Conservation (phyloP, 768 basidiomycete genomes). For the Russula ochroleuca region DNA sequence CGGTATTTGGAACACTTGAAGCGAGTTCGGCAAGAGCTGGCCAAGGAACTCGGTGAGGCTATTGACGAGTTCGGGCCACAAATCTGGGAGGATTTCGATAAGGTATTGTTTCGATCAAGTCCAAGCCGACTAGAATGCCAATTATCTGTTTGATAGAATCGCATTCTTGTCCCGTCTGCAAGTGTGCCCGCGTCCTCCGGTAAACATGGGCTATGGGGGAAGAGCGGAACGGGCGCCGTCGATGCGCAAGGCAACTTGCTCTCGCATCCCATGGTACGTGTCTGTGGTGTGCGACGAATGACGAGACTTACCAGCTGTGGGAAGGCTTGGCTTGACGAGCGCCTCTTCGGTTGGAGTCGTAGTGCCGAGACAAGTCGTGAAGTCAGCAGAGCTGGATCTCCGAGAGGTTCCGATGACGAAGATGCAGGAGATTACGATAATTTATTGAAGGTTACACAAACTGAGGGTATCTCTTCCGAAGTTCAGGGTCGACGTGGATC, state of each 20-base stretch:
- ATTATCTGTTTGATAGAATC: slow-evolving; percentile 29
- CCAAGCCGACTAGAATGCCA: background rate
- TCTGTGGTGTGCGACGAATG: slow-evolving; percentile 14
- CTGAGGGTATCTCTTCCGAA: slow-evolving; percentile 6
- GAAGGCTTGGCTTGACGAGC: slow-evolving; percentile 84
- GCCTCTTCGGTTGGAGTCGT: slow-evolving; percentile 84
- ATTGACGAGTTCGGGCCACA: slow-evolving; percentile 87
- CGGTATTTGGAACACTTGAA: slow-evolving; percentile 71
- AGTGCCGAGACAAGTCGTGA: slow-evolving; percentile 56
- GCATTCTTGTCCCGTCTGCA: slow-evolving; percentile 81
- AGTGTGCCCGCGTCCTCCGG: slow-evolving; percentile 75
- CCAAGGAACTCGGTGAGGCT: slow-evolving; percentile 76
- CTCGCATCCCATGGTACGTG: slow-evolving; percentile 76
- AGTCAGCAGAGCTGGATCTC: slow-evolving; percentile 59
- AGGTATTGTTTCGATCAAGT: slow-evolving; percentile 43
- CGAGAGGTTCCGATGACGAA: slow-evolving; percentile 79
- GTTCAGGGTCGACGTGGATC: slow-evolving; percentile 56
- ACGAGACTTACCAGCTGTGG: background rate
- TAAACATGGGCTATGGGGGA: slow-evolving; percentile 67
- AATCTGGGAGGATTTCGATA: slow-evolving; percentile 80
- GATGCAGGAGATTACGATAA: slow-evolving; percentile 90
- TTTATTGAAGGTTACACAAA: slow-evolving; percentile 48
- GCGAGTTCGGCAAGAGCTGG: slow-evolving; percentile 62
- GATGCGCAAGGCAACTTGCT: slow-evolving; percentile 78
- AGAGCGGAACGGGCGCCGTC: slow-evolving; percentile 69